phyloP scores from a whole-genome alignment of 345 rosid genomes.

The Dipteronia dyeriana region DNA sequence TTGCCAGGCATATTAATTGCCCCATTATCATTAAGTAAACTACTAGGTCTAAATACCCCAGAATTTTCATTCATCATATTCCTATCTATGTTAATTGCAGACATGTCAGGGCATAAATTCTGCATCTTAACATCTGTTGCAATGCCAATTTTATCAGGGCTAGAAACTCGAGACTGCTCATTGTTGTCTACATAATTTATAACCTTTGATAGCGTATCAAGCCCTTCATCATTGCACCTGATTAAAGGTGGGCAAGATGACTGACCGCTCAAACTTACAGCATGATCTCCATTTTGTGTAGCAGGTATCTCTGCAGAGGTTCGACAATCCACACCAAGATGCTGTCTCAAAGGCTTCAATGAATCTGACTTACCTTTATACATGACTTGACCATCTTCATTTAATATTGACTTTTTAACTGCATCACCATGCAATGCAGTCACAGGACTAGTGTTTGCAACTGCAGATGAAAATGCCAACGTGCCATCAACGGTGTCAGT shows the following conservation, averaged over 20 bases:
- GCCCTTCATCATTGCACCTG: slow-evolving; percentile 28
- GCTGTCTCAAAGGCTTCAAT: slow-evolving; percentile 37
- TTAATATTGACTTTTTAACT: slow-evolving; percentile 35
- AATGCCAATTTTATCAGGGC: slow-evolving; percentile 20
- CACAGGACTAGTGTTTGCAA: slow-evolving; percentile 41
- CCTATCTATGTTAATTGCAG: slow-evolving; percentile 41
- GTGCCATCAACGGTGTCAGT: slow-evolving; percentile 37
- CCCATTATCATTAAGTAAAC: slow-evolving; percentile 41
- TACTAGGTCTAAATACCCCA: slow-evolving; percentile 29
- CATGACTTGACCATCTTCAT: slow-evolving; percentile 34
- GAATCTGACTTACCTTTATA: slow-evolving; percentile 35
- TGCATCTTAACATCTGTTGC: slow-evolving; percentile 26
- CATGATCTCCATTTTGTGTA: slow-evolving; percentile 31
- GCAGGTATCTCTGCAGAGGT: slow-evolving; percentile 36
- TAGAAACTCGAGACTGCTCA: slow-evolving; percentile 14
- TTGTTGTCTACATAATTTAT: slow-evolving; percentile 24
- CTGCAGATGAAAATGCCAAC: slow-evolving; percentile 46
- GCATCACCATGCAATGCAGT: slow-evolving; percentile 30
- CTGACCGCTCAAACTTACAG: slow-evolving; percentile 26
- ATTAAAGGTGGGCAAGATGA: slow-evolving; percentile 31
- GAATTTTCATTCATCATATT: slow-evolving; percentile 35
- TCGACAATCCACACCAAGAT: slow-evolving; percentile 27
- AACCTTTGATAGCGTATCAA: slow-evolving; percentile 23
- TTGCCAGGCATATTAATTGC: slow-evolving; percentile 38
- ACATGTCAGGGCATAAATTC: slow-evolving; percentile 32